Evolutionary conservation across 495 filamentous ascomycete genomes (phyloP).

Genomic region (Daldinia concentrica): DNA sequence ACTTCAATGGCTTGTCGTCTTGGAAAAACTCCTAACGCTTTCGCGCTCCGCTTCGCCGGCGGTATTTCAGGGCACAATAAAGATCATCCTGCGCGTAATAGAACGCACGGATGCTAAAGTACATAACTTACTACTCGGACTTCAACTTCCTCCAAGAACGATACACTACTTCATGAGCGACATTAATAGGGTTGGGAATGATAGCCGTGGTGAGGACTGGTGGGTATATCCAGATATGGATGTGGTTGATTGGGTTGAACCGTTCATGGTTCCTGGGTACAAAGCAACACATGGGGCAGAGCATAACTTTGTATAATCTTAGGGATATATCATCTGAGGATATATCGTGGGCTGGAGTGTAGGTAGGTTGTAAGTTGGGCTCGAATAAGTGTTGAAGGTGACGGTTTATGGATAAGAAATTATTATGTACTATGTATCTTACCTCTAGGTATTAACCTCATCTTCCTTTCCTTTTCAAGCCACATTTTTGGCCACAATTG

Average conservation of each 20-base stretch:
- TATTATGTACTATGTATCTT: neutral
- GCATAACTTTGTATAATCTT: neutral
- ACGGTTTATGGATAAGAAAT: neutral
- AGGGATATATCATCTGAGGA: neutral
- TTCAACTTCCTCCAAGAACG: slow-evolving; percentile 15
- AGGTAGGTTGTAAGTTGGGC: no score
- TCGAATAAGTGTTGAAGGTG: no score
- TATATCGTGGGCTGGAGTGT: neutral
- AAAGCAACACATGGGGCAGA: slow-evolving; percentile 26
- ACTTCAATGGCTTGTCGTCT: slow-evolving; percentile 34
- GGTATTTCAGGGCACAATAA: neutral
- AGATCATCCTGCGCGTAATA: neutral
- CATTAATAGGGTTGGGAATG: neutral
- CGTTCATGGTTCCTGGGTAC: slow-evolving; percentile 22
- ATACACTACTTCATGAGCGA: slow-evolving; percentile 13
- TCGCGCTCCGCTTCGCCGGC: neutral
- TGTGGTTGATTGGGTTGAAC: slow-evolving; percentile 31
- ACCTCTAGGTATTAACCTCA: no score
- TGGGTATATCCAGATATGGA: slow-evolving; percentile 38
- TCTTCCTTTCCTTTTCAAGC: neutral
- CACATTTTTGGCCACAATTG: neutral
- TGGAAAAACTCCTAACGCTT: neutral
- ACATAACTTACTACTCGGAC: neutral
- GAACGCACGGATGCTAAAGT: neutral
- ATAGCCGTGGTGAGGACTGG: neutral